Evolutionary conservation across 2,329 filamentous ascomycete genomes (phyloP), one percentile per base, ranked within the genome.

Genomic region (Aspergillus clavatus): DNA sequence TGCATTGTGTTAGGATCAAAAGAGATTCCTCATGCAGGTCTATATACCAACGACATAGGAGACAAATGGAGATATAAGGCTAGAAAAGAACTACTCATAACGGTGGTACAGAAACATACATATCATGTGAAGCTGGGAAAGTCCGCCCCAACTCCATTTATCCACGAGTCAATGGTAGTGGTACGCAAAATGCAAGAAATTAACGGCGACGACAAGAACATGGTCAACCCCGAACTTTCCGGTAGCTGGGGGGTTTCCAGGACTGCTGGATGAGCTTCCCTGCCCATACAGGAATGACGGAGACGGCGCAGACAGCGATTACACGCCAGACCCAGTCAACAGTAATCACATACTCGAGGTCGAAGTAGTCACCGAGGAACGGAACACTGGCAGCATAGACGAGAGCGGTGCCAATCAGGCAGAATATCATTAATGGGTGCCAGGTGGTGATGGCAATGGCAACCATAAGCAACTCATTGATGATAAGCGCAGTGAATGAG

Each of bases 381-480:
- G 93, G 93, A 16, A 97, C 75, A 29, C 82, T 89, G 3, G 82
- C 88, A 21, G 90, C 74, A 60, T 87, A 98, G n/a, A 91, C 66
- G 22, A 85, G 65, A 36, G 87, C 84, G 0, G 93, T 98, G 11
- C 88, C 90, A 5, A 95, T 61, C 49, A 97, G 86, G 54, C 79
- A 84, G 41, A 87, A 72, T 43, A 95, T 84, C 90, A 97, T 97
- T 51, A 91, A 77, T 29, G 86, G 86, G 67, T 97, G 93, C 93
- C 93, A 98, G 0, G 93, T 98, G 3, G 89, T 95, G 57, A 98
- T 87, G 64, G 95, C 87, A 47, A 95, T 88, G 3, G 90, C 91
- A 2, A 97, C 93, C 94, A 98, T 98, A 57, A 94, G 80, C 48
- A 98, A 79, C 66, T 98, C 93, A 66, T 97, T 98, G 50, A 97